Base-by-base conservation (phyloP, 2,329 filamentous ascomycete species). In the Fusarium humuli region DNA sequence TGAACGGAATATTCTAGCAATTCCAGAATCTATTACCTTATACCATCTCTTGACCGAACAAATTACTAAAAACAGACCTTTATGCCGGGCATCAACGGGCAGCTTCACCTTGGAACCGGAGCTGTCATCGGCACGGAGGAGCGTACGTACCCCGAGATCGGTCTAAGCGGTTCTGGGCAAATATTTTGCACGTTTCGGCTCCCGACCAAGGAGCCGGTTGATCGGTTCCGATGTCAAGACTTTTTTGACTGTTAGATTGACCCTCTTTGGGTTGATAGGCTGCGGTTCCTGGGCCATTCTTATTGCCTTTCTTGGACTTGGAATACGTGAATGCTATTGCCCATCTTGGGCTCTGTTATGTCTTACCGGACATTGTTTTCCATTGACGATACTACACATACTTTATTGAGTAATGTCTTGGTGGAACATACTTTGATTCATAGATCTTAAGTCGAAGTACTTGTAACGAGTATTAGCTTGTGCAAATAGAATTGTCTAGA, bases 301-400 rank as follows among this genome's bases (percentile, higher is more conserved):
- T 32, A 5, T 34, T 63, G 18, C 32, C 27, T 12, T 48, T 37
- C 25, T 44, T 22, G 37, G 18, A 20, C n/a, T 23, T 61, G 41
- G 22, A 25, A 60, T 34, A 46, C 30, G 32, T 55, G 27, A 32
- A 50, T 42, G 53, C 27, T 4, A 20, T n/a, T 25, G 12, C 45
- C 30, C 32, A 46, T 41, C 52, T 23, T 23, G 42, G 44, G 29
- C 44, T 49, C 34, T 20, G 20, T 27, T 34, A 45, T 27, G 29
- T 57, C 49, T 41, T 52, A 20, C 61, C 67, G 71, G 72, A 71
- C 49, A 73, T 72, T 52, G 44, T 57, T 56, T 41, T 72, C 69
- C 72, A 65, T 52, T 54, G 58, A 45, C 18, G 23, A 25, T 29
- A 42, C 52, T 37, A 23, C 45, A 23, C 45, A 56, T 47, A 22